Conservation (phyloP, 176 grass and related monocot species). For the Carex littledalei region DNA sequence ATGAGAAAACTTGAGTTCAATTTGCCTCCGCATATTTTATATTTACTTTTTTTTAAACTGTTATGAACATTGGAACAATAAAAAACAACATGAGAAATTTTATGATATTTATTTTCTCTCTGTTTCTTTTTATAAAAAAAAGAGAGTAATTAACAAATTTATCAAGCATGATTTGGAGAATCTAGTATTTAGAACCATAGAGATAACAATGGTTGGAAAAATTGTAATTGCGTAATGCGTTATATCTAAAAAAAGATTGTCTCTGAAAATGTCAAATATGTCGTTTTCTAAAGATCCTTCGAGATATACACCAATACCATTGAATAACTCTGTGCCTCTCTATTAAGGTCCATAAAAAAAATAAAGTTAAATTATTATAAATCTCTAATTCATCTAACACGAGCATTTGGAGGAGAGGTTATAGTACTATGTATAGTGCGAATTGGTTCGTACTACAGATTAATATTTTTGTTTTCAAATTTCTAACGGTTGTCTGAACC, state of each 20-base stretch:
- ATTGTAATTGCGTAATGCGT: not conserved
- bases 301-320: not conserved
- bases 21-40: no score
- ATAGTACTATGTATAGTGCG: no score
- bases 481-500: no score
- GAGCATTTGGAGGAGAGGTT: not conserved
- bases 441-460: no score
- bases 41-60: no score
- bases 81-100: not conserved
- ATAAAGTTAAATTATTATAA: not conserved
- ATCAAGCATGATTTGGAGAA: no score
- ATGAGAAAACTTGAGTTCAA: no score
- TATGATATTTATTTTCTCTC: not conserved
- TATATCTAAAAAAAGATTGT: not conserved
- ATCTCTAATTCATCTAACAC: not conserved
- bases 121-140: not conserved
- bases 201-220: not conserved
- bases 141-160: no score
- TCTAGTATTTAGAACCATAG: no score
- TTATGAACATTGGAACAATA: not conserved
- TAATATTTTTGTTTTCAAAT: no score
- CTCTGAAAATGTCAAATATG: not conserved
- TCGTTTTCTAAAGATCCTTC: not conserved
- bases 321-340: not conserved
- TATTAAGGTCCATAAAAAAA: not conserved